Evolutionary conservation across 495 filamentous ascomycete species (phyloP).

Genomic region (Aspergillus sclerotioniger): DNA sequence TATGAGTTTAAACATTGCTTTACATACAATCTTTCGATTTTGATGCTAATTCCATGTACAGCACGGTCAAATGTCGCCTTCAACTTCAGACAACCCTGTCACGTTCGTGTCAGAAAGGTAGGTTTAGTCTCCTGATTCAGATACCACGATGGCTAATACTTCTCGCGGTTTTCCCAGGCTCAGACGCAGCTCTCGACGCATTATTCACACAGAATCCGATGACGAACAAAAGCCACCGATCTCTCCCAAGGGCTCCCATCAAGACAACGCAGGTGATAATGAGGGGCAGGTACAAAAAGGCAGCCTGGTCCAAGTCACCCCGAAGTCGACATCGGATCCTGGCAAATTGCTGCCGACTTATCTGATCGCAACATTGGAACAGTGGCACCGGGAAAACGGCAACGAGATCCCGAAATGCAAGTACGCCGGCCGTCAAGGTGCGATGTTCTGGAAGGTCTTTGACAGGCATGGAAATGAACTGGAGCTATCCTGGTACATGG

Average conservation of each 20-base stretch:
- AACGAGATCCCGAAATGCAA: slow-evolving; percentile 8
- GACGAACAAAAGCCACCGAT: neutral
- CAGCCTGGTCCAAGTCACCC: neutral
- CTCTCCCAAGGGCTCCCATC: neutral
- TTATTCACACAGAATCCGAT: neutral
- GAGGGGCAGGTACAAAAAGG: neutral
- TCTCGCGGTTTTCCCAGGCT: neutral
- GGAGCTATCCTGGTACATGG: slow-evolving; percentile 8
- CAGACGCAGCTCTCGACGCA: neutral
- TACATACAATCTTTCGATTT: too few species aligned
- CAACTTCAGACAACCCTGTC: too few species aligned
- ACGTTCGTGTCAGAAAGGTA: too few species aligned
- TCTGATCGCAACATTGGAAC: slow-evolving; percentile 8
- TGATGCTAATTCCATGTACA: too few species aligned
- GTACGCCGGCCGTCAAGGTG: neutral
- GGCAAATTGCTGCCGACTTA: neutral
- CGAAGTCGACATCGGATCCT: neutral
- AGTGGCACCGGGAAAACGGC: slow-evolving; percentile 16
- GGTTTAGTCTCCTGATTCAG: neutral
- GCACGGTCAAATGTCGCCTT: too few species aligned
- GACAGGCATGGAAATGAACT: slow-evolving; percentile 16
- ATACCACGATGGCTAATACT: neutral
- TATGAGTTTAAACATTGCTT: too few species aligned
- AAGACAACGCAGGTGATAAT: neutral
- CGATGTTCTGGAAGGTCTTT: slow-evolving; percentile 14